Conservation (phyloP, 2,329 filamentous ascomycete genomes). For the Oidium heveae region DNA sequence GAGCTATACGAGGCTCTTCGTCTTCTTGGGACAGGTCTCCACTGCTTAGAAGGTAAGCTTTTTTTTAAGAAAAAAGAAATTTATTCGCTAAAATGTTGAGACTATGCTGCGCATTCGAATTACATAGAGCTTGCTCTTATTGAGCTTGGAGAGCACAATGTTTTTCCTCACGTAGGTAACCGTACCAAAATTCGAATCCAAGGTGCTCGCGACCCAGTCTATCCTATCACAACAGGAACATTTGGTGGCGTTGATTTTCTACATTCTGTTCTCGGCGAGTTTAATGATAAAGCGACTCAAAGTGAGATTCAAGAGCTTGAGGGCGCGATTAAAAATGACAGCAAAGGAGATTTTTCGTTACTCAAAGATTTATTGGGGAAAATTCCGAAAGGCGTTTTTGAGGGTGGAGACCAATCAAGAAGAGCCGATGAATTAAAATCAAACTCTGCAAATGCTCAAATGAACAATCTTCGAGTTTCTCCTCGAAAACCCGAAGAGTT, state of each 20-base stretch:
- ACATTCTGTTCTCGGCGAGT: conserved; percentile 56
- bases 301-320: conserved; percentile 78
- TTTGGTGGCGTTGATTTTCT: conserved; percentile 90
- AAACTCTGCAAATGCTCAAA: conserved; percentile 49
- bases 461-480: conserved; percentile 47
- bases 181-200: conserved; percentile 43
- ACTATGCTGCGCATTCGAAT: background rate
- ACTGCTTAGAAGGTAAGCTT: conserved; percentile 43
- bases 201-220: conserved; percentile 41
- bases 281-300: conserved; percentile 75
- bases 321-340: conserved; percentile 44
- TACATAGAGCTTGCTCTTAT: conserved; percentile 40
- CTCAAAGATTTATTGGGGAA: conserved; percentile 59
- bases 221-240: conserved; percentile 68
- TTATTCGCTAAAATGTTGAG: background rate
- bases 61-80: background rate
- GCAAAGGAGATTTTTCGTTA: conserved; percentile 41
- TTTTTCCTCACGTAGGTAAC: conserved; percentile 73
- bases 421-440: conserved; percentile 59
- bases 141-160: conserved; percentile 52
- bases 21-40: conserved; percentile 63
- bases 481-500: conserved; percentile 67
- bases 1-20: conserved; percentile 74
- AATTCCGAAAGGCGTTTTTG: conserved; percentile 60
- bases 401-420: conserved; percentile 44